Percentiles rank a stretch among this genome's conserved stretches.
These are phyloP conservation scores for Zasmidium cellare DNA, from an alignment of 2,329 filamentous ascomycete genomes.

Conservation along the genomic window DNA sequence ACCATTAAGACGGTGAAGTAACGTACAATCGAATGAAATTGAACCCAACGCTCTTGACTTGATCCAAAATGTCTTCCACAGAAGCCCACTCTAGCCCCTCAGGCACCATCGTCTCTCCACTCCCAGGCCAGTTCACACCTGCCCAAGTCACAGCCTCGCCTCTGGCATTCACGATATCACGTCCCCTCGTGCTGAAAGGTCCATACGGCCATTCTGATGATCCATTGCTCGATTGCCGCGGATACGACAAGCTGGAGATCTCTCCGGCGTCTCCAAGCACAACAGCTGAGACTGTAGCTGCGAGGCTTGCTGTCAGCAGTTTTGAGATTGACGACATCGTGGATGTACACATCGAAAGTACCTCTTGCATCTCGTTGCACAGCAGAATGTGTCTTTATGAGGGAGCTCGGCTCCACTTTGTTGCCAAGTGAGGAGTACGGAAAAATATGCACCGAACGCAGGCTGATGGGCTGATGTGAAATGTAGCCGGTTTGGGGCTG, in stretches of 20 bases:
- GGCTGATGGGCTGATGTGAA: too few species aligned
- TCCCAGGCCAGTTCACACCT: slow-evolving; percentile 37
- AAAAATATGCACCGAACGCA: neutral
- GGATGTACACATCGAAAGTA: neutral
- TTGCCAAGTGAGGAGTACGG: neutral
- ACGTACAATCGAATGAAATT: slow-evolving; percentile 36
- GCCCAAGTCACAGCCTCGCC: slow-evolving; percentile 31
- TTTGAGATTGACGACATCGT: neutral
- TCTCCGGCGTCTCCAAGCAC: neutral
- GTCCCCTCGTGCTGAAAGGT: slow-evolving; percentile 36
- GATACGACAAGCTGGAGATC: neutral
- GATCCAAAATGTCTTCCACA: slow-evolving; percentile 29
- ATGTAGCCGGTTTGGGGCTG: too few species aligned
- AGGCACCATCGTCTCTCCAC: slow-evolving; percentile 35
- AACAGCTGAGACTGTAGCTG: neutral
- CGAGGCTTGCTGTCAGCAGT: neutral
- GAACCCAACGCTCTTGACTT: slow-evolving; percentile 35
- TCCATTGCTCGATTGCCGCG: neutral
- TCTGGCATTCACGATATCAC: slow-evolving; percentile 22
- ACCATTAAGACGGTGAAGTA: neutral
- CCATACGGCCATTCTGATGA: slow-evolving; percentile 29
- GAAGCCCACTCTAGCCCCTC: slow-evolving; percentile 36
- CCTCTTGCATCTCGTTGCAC: neutral
- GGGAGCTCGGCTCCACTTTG: neutral
- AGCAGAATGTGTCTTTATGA: neutral